These are phyloP conservation scores for Starmerella gropengiesseri DNA, from an alignment of 805 yeast genomes.

Conservation along the genomic window DNA sequence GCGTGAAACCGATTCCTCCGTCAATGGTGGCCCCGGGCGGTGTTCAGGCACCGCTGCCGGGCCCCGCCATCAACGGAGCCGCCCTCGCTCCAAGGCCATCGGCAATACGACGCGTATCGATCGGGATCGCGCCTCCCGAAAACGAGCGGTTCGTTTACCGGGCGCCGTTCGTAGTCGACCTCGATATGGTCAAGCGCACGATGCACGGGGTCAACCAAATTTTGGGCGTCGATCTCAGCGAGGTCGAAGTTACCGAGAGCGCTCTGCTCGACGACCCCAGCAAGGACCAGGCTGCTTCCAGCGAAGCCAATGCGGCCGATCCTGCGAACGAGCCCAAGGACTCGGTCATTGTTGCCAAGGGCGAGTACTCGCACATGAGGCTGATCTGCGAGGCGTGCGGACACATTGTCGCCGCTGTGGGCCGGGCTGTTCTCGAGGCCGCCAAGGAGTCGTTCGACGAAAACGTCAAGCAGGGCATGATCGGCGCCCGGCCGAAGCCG, in stretches of 20 bases:
- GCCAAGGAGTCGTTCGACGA: slow-evolving; percentile 25
- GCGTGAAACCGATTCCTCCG: too few relatives aligned
- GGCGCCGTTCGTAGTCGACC: slow-evolving; percentile 17
- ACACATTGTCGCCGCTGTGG: slow-evolving; percentile 73
- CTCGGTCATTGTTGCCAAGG: slow-evolving; percentile 13
- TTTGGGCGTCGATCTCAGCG: slow-evolving; percentile 23
- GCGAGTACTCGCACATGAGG: slow-evolving; percentile 39
- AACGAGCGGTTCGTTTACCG: neutral
- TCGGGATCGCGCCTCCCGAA: neutral
- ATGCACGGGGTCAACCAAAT: slow-evolving; percentile 22
- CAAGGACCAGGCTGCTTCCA: neutral
- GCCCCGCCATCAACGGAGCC: neutral
- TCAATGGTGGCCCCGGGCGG: too few relatives aligned
- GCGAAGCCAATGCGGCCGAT: neutral
- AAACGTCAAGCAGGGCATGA: slow-evolving; percentile 10
- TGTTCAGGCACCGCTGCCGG: too few relatives aligned
- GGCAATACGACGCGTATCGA: too few relatives aligned
- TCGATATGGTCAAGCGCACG: slow-evolving; percentile 18
- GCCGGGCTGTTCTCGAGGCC: slow-evolving; percentile 33
- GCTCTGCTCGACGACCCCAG: slow-evolving; percentile 16
- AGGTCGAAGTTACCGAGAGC: slow-evolving; percentile 20
- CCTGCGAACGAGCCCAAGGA: slow-evolving; percentile 7
- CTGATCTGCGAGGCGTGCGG: slow-evolving; percentile 71
- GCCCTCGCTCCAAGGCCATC: too few relatives aligned
- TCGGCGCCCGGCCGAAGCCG: slow-evolving; percentile 17